phyloP scores from a whole-genome alignment of 2,329 filamentous ascomycete genomes.

The Penicillium sp. region DNA sequence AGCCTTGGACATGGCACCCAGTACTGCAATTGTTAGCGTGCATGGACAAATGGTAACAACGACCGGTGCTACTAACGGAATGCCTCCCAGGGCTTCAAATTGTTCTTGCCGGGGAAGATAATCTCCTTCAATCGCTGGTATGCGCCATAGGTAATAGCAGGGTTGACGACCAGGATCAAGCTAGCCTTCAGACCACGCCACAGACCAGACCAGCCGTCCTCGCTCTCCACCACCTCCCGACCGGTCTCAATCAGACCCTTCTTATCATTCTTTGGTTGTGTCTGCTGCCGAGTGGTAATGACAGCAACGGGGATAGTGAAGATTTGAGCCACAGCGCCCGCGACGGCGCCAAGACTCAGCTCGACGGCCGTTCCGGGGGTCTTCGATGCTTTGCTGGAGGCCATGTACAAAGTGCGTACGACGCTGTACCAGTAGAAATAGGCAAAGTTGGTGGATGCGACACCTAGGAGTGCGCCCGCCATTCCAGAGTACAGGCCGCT shows the following conservation, averaged over 20 bases:
- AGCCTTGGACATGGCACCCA: slow-evolving; percentile 90
- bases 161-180: slow-evolving; percentile 91
- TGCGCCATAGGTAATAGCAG: slow-evolving; percentile 94
- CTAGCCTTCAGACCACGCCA: slow-evolving; percentile 97
- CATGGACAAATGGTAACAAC: not conserved
- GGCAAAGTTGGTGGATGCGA: slow-evolving; percentile 96
- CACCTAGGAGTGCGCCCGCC: slow-evolving; percentile 79
- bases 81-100: slow-evolving; percentile 78
- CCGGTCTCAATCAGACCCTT: slow-evolving; percentile 87
- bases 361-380: slow-evolving; percentile 78
- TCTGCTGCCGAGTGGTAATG: slow-evolving; percentile 93
- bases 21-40: slow-evolving; percentile 54
- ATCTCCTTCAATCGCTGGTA: slow-evolving; percentile 83
- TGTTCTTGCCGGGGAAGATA: slow-evolving; percentile 74
- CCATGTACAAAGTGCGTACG: slow-evolving; percentile 76
- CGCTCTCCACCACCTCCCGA: slow-evolving; percentile 81
- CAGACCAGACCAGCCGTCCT: slow-evolving; percentile 83
- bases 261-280: slow-evolving; percentile 77
- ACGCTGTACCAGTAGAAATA: slow-evolving; percentile 99
- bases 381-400: slow-evolving; percentile 56
- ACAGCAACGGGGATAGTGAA: slow-evolving; percentile 97
- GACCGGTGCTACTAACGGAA: slow-evolving; percentile 67
- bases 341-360: slow-evolving; percentile 78
- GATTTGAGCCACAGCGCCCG: slow-evolving; percentile 86
- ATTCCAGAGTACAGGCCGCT: slow-evolving; percentile 86